Conservation (phyloP, 257 asterid species). For the Nicotiana sylvestris region DNA sequence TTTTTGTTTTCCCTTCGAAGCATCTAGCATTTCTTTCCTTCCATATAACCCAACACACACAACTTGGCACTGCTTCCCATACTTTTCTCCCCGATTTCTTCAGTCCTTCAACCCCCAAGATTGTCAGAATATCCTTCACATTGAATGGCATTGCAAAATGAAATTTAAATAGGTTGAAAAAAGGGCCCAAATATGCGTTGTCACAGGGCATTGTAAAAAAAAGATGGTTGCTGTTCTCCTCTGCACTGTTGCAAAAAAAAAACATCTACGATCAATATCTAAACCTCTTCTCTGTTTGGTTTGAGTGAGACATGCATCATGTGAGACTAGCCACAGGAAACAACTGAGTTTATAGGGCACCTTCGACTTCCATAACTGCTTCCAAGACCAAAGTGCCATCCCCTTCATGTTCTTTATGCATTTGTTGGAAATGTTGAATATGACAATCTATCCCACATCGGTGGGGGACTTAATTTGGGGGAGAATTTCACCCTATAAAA, state of each 20-base stretch:
- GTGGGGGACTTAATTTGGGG: too few relatives aligned
- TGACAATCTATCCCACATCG: too few relatives aligned
- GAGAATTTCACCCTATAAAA: too few relatives aligned
- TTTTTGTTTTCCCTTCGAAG: not conserved
- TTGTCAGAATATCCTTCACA: not conserved
- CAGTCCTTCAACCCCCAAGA: not conserved
- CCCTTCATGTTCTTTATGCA: constrained; percentile 1
- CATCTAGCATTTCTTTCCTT: not conserved
- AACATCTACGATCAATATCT: not conserved
- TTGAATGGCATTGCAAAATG: not conserved
- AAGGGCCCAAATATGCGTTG: not conserved
- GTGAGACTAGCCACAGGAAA: not conserved
- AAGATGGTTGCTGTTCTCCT: not conserved
- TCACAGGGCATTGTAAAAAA: not conserved
- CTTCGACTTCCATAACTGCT: not conserved
- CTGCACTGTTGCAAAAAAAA: not conserved
- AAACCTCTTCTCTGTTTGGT: not conserved
- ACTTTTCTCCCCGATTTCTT: not conserved
- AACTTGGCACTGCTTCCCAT: not conserved
- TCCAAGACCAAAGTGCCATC: not conserved
- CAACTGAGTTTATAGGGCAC: not conserved
- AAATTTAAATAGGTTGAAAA: not conserved
- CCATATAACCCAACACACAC: not conserved
- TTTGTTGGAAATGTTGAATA: not conserved
- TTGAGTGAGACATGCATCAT: not conserved